These are phyloP conservation scores for Tylopilus cervinicoccineus DNA, from an alignment of 768 basidiomycete species.

Conservation along the genomic window DNA sequence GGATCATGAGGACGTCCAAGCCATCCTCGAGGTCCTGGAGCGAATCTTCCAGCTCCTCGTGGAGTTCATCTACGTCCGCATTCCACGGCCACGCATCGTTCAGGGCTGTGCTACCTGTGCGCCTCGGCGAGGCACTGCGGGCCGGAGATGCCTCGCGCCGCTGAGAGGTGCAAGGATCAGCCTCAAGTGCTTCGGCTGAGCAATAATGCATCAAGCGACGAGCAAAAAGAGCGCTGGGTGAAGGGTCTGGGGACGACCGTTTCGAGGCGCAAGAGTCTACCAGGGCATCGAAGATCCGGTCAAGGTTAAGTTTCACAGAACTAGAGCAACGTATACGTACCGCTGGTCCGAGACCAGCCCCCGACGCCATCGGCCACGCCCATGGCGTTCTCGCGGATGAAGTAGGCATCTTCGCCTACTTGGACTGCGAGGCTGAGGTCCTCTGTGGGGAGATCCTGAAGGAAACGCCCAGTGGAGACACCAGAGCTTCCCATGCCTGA, in stretches of 20 bases:
- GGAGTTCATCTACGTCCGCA: constrained; percentile 39
- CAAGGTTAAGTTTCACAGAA: constrained; percentile 9
- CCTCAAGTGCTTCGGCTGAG: constrained; percentile 47
- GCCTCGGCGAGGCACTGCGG: constrained; percentile 43
- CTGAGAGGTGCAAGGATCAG: constrained; percentile 4
- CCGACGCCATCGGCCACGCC: constrained; percentile 96
- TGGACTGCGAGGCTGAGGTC: constrained; percentile 57
- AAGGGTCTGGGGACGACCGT: constrained; percentile 36
- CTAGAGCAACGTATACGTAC: constrained; percentile 27
- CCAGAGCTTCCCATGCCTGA: constrained; percentile 24
- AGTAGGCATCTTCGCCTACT: constrained; percentile 93
- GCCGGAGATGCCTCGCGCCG: constrained; percentile 34
- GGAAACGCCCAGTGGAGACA: constrained; percentile 24
- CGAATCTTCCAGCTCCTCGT: constrained; percentile 38
- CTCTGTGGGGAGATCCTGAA: constrained; percentile 27
- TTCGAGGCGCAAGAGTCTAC: constrained; percentile 23
- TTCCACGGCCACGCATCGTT: constrained; percentile 30
- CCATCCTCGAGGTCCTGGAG: constrained; percentile 69
- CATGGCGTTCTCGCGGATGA: constrained; percentile 77
- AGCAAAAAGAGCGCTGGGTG: constrained; percentile 60
- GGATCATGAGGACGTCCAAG: constrained; percentile 61
- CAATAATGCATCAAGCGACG: constrained; percentile 84
- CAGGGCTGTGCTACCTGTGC: constrained; percentile 28
- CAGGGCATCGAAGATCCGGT: background rate
- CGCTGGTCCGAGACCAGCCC: constrained; percentile 65